Conservation (phyloP, 75 land plant species). For the Cunninghamia lanceolata region DNA sequence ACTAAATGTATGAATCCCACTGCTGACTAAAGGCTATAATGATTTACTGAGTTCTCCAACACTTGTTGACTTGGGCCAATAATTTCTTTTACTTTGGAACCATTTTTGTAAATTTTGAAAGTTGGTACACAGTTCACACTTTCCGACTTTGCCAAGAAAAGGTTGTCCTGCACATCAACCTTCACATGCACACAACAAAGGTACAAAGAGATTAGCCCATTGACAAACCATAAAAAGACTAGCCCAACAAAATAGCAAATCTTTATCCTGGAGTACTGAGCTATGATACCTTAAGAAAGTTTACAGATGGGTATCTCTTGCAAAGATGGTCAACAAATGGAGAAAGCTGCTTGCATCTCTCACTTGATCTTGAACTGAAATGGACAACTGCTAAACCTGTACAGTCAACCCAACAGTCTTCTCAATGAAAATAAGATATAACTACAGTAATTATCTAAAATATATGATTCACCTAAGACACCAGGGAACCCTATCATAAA, state of each 20-base stretch:
- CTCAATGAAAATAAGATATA: background rate
- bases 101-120: conserved; percentile 85
- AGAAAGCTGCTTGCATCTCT: conserved; percentile 37
- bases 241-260: background rate
- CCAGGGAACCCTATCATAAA: background rate
- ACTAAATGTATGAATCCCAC: conserved; percentile 5
- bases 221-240: background rate
- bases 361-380: conserved; percentile 42
- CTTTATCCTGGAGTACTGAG: background rate
- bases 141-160: conserved; percentile 62
- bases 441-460: background rate
- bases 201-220: background rate
- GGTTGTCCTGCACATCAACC: conserved; percentile 58
- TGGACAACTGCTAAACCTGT: conserved; percentile 75
- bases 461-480: background rate
- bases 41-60: conserved; percentile 52
- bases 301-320: conserved; percentile 57
- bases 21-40: conserved; percentile 22
- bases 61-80: conserved; percentile 44
- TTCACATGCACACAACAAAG: conserved; percentile 10
- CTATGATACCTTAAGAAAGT: conserved; percentile 64
- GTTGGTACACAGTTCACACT: conserved; percentile 61
- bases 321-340: conserved; percentile 55
- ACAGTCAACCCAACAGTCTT: conserved; percentile 6
- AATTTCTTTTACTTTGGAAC: conserved; percentile 66